phyloP scores from a whole-genome alignment of 2,329 filamentous ascomycete species.

The Aspergillus ustus region DNA sequence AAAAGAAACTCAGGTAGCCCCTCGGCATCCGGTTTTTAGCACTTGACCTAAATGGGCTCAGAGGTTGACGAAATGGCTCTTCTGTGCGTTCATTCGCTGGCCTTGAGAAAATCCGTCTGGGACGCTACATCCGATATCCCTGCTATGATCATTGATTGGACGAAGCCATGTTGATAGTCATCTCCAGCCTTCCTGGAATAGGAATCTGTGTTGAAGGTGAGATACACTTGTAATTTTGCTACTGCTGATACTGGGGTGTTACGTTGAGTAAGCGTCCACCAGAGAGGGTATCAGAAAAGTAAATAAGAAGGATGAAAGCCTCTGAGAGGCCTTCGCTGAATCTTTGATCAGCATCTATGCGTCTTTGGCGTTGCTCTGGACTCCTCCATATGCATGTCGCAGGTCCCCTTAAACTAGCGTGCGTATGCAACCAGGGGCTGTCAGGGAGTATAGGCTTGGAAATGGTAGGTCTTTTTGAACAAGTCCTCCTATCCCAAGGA shows the following conservation, averaged over 20 bases:
- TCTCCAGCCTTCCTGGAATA: constrained; percentile 39
- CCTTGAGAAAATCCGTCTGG: constrained; percentile 32
- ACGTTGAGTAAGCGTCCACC: constrained; percentile 8
- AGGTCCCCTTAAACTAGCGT: constrained; percentile 10
- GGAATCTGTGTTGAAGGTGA: constrained; percentile 27
- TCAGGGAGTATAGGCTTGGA: not conserved
- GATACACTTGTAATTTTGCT: constrained; percentile 25
- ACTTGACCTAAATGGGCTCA: constrained; percentile 30
- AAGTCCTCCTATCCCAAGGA: constrained; percentile 9
- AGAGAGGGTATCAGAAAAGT: constrained; percentile 1
- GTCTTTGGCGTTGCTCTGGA: constrained; percentile 19
- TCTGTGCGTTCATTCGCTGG: constrained; percentile 38
- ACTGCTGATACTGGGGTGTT: constrained; percentile 18
- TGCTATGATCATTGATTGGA: constrained; percentile 46
- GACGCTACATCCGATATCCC: constrained; percentile 40
- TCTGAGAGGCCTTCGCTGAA: constrained; percentile 8
- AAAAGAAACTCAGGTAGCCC: constrained; percentile 18
- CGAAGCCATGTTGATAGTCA: constrained; percentile 37
- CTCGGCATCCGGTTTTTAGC: constrained; percentile 1
- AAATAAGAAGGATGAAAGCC: constrained; percentile 12
- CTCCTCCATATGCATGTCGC: constrained; percentile 16
- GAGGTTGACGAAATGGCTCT: constrained; percentile 24
- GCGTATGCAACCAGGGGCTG: constrained; percentile 8
- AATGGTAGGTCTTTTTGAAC: constrained; percentile 4
- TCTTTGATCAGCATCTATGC: constrained; percentile 21